Conservation (phyloP, 1,284 basidiomycete species). For the Ganoderma sp. region DNA sequence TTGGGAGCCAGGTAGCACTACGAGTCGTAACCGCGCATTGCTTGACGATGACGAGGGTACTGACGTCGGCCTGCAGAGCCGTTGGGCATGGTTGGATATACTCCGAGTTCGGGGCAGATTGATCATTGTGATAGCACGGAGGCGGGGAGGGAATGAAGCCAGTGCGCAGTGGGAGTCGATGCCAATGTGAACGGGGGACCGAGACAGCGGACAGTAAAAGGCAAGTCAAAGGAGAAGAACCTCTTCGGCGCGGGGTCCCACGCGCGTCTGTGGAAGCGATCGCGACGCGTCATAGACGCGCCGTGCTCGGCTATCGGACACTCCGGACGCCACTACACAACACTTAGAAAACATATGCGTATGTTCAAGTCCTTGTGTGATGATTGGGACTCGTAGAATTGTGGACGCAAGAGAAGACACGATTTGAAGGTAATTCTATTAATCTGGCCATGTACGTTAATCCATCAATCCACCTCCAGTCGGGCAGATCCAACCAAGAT, state of each 20-base stretch:
- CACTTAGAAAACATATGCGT: background rate
- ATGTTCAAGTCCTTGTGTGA: background rate
- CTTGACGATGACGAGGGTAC: background rate
- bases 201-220: background rate
- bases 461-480: background rate
- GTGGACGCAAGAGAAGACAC: background rate
- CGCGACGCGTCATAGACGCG: slow-evolving; percentile 11
- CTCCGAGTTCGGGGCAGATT: slow-evolving; percentile 23
- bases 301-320: background rate
- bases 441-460: background rate
- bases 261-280: slow-evolving; percentile 14
- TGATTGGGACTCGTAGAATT: background rate
- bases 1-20: slow-evolving; percentile 13
- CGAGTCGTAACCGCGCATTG: slow-evolving; percentile 12
- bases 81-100: slow-evolving; percentile 17
- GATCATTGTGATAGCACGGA: slow-evolving; percentile 24
- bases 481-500: background rate
- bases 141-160: background rate
- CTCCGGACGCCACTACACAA: too few relatives aligned
- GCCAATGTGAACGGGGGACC: slow-evolving; percentile 2
- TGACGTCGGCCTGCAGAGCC: slow-evolving; percentile 19
- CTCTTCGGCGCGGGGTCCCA: slow-evolving; percentile 22
- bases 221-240: slow-evolving; percentile 13
- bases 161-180: background rate
- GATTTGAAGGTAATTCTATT: background rate